Conservation (phyloP, 2,329 filamentous ascomycete species). For the Colletotrichum sp. region DNA sequence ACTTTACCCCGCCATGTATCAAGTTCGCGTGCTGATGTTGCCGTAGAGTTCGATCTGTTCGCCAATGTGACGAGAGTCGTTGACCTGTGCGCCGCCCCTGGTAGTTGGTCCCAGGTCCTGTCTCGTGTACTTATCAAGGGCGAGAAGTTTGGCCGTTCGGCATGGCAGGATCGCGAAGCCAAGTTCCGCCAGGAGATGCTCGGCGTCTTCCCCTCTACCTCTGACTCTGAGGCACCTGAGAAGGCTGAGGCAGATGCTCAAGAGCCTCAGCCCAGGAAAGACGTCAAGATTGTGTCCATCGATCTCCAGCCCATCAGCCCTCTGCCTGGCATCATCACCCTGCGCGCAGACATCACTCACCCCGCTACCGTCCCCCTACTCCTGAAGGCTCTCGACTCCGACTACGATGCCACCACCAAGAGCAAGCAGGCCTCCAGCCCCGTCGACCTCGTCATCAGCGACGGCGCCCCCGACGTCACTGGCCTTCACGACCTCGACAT, state of each 20-base stretch:
- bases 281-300: conserved; percentile 94
- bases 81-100: conserved; percentile 93
- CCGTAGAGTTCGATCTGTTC: conserved; percentile 89
- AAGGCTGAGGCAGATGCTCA: conserved; percentile 20
- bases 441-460: conserved; percentile 92
- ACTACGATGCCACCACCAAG: conserved; percentile 55
- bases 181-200: conserved; percentile 67
- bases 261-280: conserved; percentile 55
- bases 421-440: conserved; percentile 68
- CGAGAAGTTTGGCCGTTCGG: conserved; percentile 83
- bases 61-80: conserved; percentile 89
- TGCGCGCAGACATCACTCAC: conserved; percentile 96
- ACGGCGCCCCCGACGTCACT: conserved; percentile 95
- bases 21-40: not conserved
- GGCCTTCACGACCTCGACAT: conserved; percentile 97
- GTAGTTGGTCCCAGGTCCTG: conserved; percentile 96
- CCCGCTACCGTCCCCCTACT: conserved; percentile 92
- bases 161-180: conserved; percentile 86
- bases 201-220: conserved; percentile 44
- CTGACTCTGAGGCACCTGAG: not conserved
- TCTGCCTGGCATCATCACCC: conserved; percentile 87
- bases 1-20: not conserved
- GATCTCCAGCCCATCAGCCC: conserved; percentile 96
- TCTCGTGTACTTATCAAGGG: conserved; percentile 93
- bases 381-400: conserved; percentile 81